phyloP scores from a whole-genome alignment of 371 early-diverging fungal genomes.

The Batrachochytrium dendrobatidis region DNA sequence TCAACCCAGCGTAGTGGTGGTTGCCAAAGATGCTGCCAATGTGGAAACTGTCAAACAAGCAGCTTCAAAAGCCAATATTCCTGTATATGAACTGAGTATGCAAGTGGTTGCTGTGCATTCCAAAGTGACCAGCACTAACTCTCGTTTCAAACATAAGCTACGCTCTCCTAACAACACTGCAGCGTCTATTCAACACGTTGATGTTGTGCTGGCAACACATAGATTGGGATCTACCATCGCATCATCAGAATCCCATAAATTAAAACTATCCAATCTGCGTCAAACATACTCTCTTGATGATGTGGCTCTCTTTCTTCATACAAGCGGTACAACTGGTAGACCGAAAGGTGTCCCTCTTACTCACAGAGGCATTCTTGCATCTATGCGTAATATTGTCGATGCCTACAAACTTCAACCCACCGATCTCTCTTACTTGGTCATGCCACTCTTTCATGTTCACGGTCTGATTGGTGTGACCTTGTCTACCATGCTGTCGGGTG shows the following conservation, averaged over 20 bases:
- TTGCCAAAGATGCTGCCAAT: conserved; percentile 47
- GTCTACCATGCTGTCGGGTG: conserved; percentile 68
- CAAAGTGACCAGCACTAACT: too few species aligned
- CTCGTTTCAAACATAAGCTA: too few species aligned
- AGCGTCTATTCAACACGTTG: background rate
- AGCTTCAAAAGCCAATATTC: background rate
- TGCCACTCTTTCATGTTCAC: conserved; percentile 92
- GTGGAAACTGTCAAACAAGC: conserved; percentile 5
- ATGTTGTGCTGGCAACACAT: background rate
- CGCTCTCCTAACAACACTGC: background rate
- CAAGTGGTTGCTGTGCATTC: conserved; percentile 1
- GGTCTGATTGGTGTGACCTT: conserved; percentile 75
- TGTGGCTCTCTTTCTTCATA: conserved; percentile 69
- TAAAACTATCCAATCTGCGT: too few species aligned
- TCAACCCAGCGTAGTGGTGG: conserved; percentile 53
- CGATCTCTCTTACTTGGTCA: conserved; percentile 69
- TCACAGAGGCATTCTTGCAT: conserved; percentile 66
- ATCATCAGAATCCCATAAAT: background rate
- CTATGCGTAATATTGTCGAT: conserved; percentile 63
- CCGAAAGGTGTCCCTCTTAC: conserved; percentile 84
- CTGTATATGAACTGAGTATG: conserved; percentile 8
- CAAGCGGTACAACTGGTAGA: conserved; percentile 57
- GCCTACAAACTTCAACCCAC: conserved; percentile 56
- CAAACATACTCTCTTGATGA: conserved; percentile 24
- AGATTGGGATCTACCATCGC: background rate